Conservation (phyloP, 768 basidiomycete species). For the Hypholoma fasciculare region DNA sequence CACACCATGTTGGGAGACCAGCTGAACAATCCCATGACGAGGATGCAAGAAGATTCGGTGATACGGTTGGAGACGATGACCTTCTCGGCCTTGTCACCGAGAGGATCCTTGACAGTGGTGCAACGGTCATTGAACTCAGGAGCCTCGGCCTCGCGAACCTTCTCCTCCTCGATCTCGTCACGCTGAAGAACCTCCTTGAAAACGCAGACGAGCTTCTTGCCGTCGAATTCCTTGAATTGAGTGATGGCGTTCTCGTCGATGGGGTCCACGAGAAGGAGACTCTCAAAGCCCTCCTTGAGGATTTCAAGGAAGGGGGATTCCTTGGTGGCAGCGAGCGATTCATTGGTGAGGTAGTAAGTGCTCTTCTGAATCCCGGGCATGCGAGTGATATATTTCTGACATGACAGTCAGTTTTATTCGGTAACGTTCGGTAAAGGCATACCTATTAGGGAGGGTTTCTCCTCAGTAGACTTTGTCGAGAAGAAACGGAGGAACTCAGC, state of each 20-base stretch:
- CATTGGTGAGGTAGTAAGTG: constrained; percentile 99
- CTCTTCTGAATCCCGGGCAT: constrained; percentile 99
- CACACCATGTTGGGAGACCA: constrained; percentile 98
- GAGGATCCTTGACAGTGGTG: constrained; percentile 95
- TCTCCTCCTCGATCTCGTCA: constrained; percentile 98
- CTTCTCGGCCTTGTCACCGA: constrained; percentile 99
- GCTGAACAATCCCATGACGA: constrained; percentile 98
- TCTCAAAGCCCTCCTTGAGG: constrained; percentile 99
- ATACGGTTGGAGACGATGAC: constrained; percentile 98
- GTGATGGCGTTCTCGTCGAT: constrained; percentile 99
- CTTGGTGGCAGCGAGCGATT: constrained; percentile 85
- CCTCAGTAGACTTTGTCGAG: constrained; percentile 92
- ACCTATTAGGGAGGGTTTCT: constrained; percentile 94
- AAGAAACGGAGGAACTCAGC: constrained; percentile 99
- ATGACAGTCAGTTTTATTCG: neutral
- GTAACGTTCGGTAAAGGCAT: constrained; percentile 3
- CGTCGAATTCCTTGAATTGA: constrained; percentile 98
- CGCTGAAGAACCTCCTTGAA: constrained; percentile 99
- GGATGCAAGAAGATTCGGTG: constrained; percentile 92
- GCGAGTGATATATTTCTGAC: constrained; percentile 96
- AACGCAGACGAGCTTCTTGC: constrained; percentile 96
- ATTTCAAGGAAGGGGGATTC: constrained; percentile 99
- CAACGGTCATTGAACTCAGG: constrained; percentile 85
- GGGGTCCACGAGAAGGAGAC: constrained; percentile 95
- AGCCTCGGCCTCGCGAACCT: constrained; percentile 86